phyloP scores from a whole-genome alignment of 2,329 filamentous ascomycete species.

The Sclerotinia subarctica region DNA sequence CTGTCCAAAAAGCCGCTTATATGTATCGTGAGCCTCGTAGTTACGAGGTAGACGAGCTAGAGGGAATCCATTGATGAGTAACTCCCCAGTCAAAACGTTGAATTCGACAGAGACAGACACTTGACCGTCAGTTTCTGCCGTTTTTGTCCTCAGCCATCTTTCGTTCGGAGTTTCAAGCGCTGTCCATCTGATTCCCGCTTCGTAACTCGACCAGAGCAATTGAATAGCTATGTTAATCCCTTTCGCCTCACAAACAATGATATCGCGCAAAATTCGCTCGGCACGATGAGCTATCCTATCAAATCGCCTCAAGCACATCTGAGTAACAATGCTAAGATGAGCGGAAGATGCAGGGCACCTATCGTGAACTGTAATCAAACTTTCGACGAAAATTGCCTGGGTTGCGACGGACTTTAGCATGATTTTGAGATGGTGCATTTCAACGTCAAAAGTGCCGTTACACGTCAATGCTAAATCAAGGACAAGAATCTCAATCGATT shows the following conservation, averaged over 20 bases:
- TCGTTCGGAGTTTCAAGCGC: slow-evolving; percentile 31
- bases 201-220: slow-evolving; percentile 36
- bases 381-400: slow-evolving; percentile 41
- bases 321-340: background rate
- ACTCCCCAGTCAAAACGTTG: slow-evolving; percentile 50
- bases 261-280: slow-evolving; percentile 26
- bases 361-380: slow-evolving; percentile 42
- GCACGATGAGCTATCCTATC: slow-evolving; percentile 24
- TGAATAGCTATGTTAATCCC: slow-evolving; percentile 33
- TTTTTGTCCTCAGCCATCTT: slow-evolving; percentile 39
- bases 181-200: slow-evolving; percentile 31
- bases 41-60: slow-evolving; percentile 46
- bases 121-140: slow-evolving; percentile 14
- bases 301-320: slow-evolving; percentile 16
- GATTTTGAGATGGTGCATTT: slow-evolving; percentile 34
- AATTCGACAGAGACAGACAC: slow-evolving; percentile 42
- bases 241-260: background rate
- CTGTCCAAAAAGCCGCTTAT: slow-evolving; percentile 27
- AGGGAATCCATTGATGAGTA: slow-evolving; percentile 52
- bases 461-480: slow-evolving; percentile 45
- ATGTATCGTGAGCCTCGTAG: slow-evolving; percentile 40
- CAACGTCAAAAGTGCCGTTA: slow-evolving; percentile 46
- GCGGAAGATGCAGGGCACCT: slow-evolving; percentile 39
- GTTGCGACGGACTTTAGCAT: slow-evolving; percentile 35
- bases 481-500: slow-evolving; percentile 38